Evolutionary conservation across 2,329 filamentous ascomycete species (phyloP).

Genomic region (Xylariaceae sp.): DNA sequence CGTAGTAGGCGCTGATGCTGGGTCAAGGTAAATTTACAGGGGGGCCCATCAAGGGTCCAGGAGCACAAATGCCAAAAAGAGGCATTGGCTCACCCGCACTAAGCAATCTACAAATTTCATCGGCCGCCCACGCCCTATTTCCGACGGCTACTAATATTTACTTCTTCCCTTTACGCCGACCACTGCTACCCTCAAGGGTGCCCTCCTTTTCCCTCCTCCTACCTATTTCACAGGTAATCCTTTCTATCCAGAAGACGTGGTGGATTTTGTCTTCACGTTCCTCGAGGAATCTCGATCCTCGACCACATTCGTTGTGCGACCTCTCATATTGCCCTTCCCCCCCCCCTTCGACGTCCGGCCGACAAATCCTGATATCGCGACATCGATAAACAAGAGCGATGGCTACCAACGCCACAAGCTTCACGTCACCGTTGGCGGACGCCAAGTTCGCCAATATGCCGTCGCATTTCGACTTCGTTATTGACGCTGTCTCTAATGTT

Average conservation of each 20-base stretch:
- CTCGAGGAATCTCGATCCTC: not conserved
- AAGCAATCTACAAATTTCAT: too few relatives aligned
- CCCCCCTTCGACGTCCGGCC: too few relatives aligned
- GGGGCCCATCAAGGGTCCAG: too few relatives aligned
- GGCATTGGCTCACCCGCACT: too few relatives aligned
- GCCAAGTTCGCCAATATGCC: conserved; percentile 50
- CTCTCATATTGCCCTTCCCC: not conserved
- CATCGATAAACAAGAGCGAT: conserved; percentile 26
- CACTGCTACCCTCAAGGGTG: not conserved
- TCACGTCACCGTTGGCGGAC: conserved; percentile 65
- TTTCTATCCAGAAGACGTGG: not conserved
- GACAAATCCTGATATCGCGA: too few relatives aligned
- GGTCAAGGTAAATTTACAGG: too few relatives aligned
- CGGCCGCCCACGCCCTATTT: too few relatives aligned
- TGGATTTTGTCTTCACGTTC: not conserved
- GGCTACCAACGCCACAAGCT: conserved; percentile 59
- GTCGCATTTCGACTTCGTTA: conserved; percentile 50
- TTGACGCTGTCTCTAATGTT: conserved; percentile 53
- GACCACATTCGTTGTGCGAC: not conserved
- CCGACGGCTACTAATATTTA: too few relatives aligned
- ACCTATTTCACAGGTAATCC: not conserved
- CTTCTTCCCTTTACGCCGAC: not conserved
- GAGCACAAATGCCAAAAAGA: too few relatives aligned
- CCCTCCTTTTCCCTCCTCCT: not conserved
- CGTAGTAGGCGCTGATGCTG: too few relatives aligned